Percentiles rank a stretch among this genome's conserved stretches.
These are phyloP conservation scores for Salix suchowensis DNA, from an alignment of 345 rosid genomes.

Conservation along the genomic window DNA sequence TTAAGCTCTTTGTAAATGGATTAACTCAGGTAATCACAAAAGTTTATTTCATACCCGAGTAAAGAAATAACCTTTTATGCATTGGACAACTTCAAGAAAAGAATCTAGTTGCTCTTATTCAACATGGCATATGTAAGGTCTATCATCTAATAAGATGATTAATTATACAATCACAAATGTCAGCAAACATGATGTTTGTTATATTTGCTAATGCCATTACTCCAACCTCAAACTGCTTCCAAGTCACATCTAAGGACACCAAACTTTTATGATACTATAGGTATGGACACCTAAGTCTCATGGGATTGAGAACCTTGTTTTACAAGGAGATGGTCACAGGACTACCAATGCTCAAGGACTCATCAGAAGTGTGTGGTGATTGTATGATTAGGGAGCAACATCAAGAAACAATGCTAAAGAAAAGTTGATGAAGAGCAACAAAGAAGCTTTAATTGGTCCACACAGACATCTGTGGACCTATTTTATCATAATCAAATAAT, in stretches of 20 bases:
- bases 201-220: background rate
- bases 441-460: no score
- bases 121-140: background rate
- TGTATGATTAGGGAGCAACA: background rate
- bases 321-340: constrained; percentile 1
- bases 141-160: background rate
- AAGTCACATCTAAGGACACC: background rate
- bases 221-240: background rate
- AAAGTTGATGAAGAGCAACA: no score
- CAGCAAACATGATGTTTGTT: no score
- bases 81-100: background rate
- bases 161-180: background rate
- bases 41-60: background rate
- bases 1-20: background rate
- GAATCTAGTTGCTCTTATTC: background rate
- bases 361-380: background rate
- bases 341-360: background rate
- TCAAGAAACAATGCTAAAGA: no score
- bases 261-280: background rate
- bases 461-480: background rate
- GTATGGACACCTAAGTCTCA: background rate
- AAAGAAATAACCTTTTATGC: background rate
- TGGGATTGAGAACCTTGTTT: background rate
- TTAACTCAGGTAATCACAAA: background rate
- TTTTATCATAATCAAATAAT: background rate